Evolutionary conservation across 2,329 filamentous ascomycete species (phyloP).

Genomic region (Podosphaera xanthii): DNA sequence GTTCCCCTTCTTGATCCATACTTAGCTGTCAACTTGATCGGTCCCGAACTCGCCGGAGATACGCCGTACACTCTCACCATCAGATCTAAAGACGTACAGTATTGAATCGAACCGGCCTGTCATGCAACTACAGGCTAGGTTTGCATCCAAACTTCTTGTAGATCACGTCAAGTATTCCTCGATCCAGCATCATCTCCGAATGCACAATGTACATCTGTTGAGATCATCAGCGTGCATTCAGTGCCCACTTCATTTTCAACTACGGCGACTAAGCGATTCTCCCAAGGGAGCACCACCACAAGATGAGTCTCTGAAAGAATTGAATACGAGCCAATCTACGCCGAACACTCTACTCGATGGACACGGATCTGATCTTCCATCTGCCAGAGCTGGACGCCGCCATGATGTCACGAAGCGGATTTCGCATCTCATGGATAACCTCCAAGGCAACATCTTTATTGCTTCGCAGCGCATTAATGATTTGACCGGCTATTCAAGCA

Average conservation of each 20-base stretch:
- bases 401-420: conserved; percentile 26
- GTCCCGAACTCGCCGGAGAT: background rate
- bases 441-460: conserved; percentile 65
- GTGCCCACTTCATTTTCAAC: background rate
- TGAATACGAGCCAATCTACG: background rate
- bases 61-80: background rate
- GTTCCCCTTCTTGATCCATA: background rate
- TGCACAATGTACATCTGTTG: background rate
- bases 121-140: background rate
- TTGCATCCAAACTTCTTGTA: background rate
- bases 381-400: conserved; percentile 23
- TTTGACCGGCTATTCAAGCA: conserved; percentile 79
- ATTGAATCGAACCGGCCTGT: background rate
- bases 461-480: conserved; percentile 81
- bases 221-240: background rate
- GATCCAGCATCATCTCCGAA: background rate
- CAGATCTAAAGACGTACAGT: background rate
- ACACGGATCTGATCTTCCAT: conserved; percentile 20
- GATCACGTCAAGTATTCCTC: background rate
- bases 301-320: conserved; percentile 1
- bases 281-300: conserved; percentile 3
- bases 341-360: conserved; percentile 4
- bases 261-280: background rate
- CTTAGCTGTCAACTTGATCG: background rate
- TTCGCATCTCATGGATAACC: conserved; percentile 60